Conservation (phyloP, 2,329 filamentous ascomycete species). For the Aspergillus felis region DNA sequence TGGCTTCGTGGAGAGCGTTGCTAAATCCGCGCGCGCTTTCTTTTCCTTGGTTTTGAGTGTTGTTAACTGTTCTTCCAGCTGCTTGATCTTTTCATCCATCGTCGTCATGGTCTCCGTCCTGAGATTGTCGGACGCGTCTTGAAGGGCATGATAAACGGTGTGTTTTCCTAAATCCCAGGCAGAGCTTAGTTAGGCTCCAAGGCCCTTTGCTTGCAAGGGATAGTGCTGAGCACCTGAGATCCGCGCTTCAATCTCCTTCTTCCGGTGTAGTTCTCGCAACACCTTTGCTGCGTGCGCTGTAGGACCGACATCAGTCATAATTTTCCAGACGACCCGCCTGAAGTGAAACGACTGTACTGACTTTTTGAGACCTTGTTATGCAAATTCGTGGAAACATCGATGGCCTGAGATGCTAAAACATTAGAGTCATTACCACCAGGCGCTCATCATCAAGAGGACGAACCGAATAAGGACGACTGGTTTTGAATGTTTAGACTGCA, state of each 20-base stretch:
- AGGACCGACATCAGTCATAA: background rate
- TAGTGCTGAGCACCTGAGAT: conserved; percentile 42
- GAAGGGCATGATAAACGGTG: conserved; percentile 55
- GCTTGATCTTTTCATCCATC: conserved; percentile 48
- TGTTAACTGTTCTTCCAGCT: conserved; percentile 44
- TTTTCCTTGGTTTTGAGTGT: conserved; percentile 47
- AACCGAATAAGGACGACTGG: conserved; percentile 54
- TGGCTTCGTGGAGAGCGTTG: conserved; percentile 45
- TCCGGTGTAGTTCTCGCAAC: conserved; percentile 60
- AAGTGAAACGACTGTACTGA: conserved; percentile 17
- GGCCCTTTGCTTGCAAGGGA: background rate
- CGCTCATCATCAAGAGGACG: conserved; percentile 7
- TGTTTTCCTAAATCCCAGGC: conserved; percentile 53
- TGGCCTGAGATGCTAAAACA: conserved; percentile 36
- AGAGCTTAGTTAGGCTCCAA: background rate
- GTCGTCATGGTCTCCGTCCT: conserved; percentile 47
- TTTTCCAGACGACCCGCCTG: conserved; percentile 7
- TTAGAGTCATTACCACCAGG: background rate
- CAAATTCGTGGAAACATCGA: conserved; percentile 58
- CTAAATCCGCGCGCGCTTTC: conserved; percentile 45
- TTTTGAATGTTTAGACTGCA: conserved; percentile 5
- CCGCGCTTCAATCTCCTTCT: conserved; percentile 56
- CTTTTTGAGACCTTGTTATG: conserved; percentile 59
- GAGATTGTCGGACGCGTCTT: conserved; percentile 49
- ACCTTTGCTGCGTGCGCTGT: conserved; percentile 56